These are phyloP conservation scores for Saraca asoca DNA, from an alignment of 331 rosid species.

Conservation along the genomic window DNA sequence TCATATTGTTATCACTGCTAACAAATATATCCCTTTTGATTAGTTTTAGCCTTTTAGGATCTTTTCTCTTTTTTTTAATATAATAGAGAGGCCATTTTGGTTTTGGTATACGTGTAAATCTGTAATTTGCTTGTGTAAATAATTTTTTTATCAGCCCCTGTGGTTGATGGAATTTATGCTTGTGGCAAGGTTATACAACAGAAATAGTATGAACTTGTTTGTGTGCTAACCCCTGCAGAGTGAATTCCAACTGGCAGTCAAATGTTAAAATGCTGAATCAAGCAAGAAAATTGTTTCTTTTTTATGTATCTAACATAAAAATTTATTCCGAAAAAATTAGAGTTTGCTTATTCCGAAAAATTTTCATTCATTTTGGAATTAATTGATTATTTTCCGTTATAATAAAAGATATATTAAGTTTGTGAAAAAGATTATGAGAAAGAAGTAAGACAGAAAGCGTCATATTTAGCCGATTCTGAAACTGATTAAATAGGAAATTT, in stretches of 20 bases:
- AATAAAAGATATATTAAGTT: no score
- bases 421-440: neutral
- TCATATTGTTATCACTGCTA: constrained; percentile 19
- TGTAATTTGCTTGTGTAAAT: constrained; percentile 47
- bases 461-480: neutral
- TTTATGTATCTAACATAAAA: no score
- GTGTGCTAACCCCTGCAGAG: neutral
- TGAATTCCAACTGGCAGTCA: no score
- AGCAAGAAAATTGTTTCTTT: no score
- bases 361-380: no score
- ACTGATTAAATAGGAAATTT: constrained; percentile 4
- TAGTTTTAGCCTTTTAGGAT: constrained; percentile 30
- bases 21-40: constrained; percentile 21
- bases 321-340: no score
- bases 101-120: constrained; percentile 41
- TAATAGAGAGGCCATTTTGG: constrained; percentile 31
- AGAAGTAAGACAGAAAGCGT: neutral
- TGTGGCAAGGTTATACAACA: constrained; percentile 21
- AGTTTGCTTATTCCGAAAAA: no score
- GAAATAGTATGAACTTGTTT: constrained; percentile 18
- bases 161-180: constrained; percentile 30
- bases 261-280: no score
- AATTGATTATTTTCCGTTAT: no score
- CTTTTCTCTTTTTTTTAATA: constrained; percentile 16
- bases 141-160: constrained; percentile 29